phyloP scores from a whole-genome alignment of 805 yeast species.

The Candida oleophila region DNA sequence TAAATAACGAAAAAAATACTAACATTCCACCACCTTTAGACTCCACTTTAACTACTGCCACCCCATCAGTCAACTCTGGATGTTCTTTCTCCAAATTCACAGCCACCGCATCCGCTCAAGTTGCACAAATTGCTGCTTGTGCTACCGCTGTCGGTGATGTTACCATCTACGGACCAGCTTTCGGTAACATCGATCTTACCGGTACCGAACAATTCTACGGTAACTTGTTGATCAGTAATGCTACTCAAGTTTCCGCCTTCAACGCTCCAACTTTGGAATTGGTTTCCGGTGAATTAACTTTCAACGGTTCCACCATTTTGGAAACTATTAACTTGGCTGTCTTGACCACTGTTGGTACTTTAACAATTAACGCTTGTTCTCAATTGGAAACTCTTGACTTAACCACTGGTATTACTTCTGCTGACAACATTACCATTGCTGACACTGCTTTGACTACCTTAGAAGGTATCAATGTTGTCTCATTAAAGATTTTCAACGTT shows the following conservation, averaged over 20 bases:
- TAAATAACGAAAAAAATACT: too few species aligned
- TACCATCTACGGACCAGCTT: slow-evolving; percentile 56
- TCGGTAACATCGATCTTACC: slow-evolving; percentile 65
- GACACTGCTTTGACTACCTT: slow-evolving; percentile 71
- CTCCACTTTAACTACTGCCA: slow-evolving; percentile 48
- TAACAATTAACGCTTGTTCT: slow-evolving; percentile 82
- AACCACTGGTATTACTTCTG: slow-evolving; percentile 65
- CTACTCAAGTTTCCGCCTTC: slow-evolving; percentile 60
- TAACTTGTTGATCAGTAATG: slow-evolving; percentile 63
- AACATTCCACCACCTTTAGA: slow-evolving; percentile 19
- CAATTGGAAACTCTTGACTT: slow-evolving; percentile 73
- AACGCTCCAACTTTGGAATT: slow-evolving; percentile 77
- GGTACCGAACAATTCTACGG: slow-evolving; percentile 80
- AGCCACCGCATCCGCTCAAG: slow-evolving; percentile 76
- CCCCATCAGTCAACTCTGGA: slow-evolving; percentile 56
- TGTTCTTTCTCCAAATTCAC: slow-evolving; percentile 68
- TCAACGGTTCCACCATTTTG: slow-evolving; percentile 66
- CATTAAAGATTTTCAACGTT: slow-evolving; percentile 60
- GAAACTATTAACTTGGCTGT: slow-evolving; percentile 69
- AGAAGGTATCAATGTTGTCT: slow-evolving; percentile 58
- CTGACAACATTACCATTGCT: slow-evolving; percentile 66
- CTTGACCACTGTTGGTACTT: slow-evolving; percentile 77
- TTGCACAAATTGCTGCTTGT: slow-evolving; percentile 74
- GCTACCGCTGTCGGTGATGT: slow-evolving; percentile 78
- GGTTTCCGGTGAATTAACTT: slow-evolving; percentile 67